A percentile compares a stretch with the other conserved stretches of the same genome.
Evolutionary conservation across 306 rosid genomes (phyloP).

Genomic region (Geum urbanum): DNA sequence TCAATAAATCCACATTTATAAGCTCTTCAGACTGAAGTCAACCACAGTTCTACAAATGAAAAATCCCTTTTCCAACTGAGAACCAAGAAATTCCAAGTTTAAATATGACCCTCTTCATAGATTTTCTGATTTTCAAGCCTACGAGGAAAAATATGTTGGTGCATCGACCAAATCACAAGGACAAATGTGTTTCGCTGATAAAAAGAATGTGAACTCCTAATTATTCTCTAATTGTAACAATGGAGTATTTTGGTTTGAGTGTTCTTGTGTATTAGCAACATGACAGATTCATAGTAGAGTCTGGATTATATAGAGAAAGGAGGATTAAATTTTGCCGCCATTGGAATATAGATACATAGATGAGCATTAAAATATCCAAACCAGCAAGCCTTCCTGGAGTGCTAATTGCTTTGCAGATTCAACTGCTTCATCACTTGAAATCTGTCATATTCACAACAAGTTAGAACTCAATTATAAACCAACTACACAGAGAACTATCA

Average conservation of each 20-base stretch:
- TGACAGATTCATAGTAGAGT: slow-evolving; percentile 9
- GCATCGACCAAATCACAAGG: background rate
- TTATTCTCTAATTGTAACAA: background rate
- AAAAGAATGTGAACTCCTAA: background rate
- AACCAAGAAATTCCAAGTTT: too few relatives aligned
- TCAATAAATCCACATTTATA: background rate
- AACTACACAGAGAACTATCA: background rate
- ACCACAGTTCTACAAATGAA: background rate
- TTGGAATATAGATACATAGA: slow-evolving; percentile 16
- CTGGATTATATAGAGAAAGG: background rate
- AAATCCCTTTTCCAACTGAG: background rate
- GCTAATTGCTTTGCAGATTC: slow-evolving; percentile 93
- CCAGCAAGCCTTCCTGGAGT: slow-evolving; percentile 98
- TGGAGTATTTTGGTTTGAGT: background rate
- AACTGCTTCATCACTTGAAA: slow-evolving; percentile 85
- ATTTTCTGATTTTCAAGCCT: too few relatives aligned
- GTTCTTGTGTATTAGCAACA: slow-evolving; percentile 1
- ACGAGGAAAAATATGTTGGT: background rate
- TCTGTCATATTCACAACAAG: slow-evolving; percentile 47
- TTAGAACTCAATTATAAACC: slow-evolving; percentile 19
- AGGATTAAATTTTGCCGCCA: background rate
- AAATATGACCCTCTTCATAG: too few relatives aligned
- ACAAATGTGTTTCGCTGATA: background rate
- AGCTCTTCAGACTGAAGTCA: background rate
- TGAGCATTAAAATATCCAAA: slow-evolving; percentile 33